Conservation (phyloP, 441 rosid species). For the Isatis lusitanica region DNA sequence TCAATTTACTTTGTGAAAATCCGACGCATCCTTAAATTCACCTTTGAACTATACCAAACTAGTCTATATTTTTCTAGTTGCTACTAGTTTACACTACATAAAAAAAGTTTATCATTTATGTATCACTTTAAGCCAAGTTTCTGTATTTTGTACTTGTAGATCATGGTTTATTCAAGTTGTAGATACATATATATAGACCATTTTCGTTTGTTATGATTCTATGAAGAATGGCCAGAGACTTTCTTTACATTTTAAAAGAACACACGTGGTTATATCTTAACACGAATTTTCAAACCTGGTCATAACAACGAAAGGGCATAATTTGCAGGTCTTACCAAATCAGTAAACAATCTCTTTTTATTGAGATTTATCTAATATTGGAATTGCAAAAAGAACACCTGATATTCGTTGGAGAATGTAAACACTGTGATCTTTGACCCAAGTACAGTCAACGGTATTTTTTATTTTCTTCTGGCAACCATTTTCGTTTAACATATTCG, state of each 20-base stretch:
- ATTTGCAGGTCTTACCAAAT: background rate
- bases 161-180: background rate
- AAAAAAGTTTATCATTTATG: background rate
- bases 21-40: background rate
- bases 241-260: background rate
- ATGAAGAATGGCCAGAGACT: background rate
- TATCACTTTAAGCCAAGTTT: background rate
- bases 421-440: conserved; percentile 20
- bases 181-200: background rate
- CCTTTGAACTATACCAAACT: background rate
- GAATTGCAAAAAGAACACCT: background rate
- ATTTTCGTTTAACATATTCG: background rate
- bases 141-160: background rate
- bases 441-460: conserved; percentile 4
- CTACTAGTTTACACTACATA: background rate
- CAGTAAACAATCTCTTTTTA: background rate
- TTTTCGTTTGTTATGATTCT: background rate
- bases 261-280: background rate
- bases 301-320: background rate
- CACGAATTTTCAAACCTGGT: background rate
- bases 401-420: conserved; percentile 2
- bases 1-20: background rate
- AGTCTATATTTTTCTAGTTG: background rate
- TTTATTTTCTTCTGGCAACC: background rate
- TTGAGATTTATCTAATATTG: background rate